These are phyloP conservation scores for Fusarium dimerum DNA, from an alignment of 2,329 filamentous ascomycete species.

Conservation along the genomic window DNA sequence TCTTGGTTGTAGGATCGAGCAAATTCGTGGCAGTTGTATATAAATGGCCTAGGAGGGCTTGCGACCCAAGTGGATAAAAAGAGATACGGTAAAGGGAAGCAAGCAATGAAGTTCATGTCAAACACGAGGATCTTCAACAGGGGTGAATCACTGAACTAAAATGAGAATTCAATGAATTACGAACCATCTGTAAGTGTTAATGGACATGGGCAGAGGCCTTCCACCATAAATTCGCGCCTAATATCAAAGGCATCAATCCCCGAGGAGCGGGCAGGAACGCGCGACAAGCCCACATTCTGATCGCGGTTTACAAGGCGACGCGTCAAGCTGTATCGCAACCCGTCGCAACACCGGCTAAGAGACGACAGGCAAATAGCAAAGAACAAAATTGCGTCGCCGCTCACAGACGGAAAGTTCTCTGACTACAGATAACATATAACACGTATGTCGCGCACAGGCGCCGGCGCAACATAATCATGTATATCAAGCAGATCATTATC, in stretches of 20 bases:
- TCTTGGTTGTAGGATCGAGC: no score
- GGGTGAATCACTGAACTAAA: slow-evolving; percentile 1
- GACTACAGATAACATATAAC: slow-evolving; percentile 3
- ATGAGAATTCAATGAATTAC: no score
- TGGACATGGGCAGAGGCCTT: no score
- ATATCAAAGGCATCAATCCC: slow-evolving; percentile 25
- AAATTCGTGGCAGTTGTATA: no score
- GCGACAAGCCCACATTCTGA: slow-evolving; percentile 29
- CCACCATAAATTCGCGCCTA: slow-evolving; percentile 8
- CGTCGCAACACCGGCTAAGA: slow-evolving; percentile 23
- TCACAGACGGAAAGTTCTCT: slow-evolving; percentile 24
- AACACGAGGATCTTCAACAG: slow-evolving; percentile 8
- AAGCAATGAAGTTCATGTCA: neutral
- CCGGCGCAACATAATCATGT: slow-evolving; percentile 63
- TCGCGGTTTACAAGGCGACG: slow-evolving; percentile 30
- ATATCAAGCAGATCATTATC: slow-evolving; percentile 99
- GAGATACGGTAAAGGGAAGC: neutral
- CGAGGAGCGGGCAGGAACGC: slow-evolving; percentile 24
- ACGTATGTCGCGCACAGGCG: slow-evolving; percentile 42
- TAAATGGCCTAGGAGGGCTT: neutral
- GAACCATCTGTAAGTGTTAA: no score
- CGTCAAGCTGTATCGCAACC: slow-evolving; percentile 27
- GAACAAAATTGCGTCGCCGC: slow-evolving; percentile 25
- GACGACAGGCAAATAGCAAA: slow-evolving; percentile 19
- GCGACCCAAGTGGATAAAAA: neutral